These are phyloP conservation scores for Geotrichum fermentans DNA, from an alignment of 1,139 yeast genomes.

Conservation along the genomic window DNA sequence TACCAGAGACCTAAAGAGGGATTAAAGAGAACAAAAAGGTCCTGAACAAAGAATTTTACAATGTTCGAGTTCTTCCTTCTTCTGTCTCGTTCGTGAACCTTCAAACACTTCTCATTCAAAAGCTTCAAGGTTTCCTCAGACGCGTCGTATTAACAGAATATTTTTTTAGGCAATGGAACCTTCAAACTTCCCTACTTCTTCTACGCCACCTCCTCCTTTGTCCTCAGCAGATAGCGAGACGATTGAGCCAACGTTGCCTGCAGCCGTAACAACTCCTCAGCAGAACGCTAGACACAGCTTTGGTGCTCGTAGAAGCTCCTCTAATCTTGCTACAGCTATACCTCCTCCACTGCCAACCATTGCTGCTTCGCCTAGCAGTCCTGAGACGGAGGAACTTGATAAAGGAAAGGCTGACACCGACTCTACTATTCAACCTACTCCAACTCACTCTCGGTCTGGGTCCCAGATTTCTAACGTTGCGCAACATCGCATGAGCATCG, in stretches of 20 bases:
- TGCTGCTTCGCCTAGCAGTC: slow-evolving; percentile 9
- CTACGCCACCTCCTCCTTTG: background rate
- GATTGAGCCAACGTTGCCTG: too few species aligned
- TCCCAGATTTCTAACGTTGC: background rate
- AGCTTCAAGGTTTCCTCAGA: too few species aligned
- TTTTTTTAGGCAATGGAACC: background rate
- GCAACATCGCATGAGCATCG: slow-evolving; percentile 17
- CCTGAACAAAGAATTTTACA: too few species aligned
- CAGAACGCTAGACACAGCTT: slow-evolving; percentile 1
- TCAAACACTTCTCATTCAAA: background rate
- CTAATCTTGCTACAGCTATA: slow-evolving; percentile 2
- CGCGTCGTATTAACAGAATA: slow-evolving; percentile 4
- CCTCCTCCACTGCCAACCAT: slow-evolving; percentile 7
- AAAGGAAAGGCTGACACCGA: too few species aligned
- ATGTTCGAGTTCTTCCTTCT: background rate
- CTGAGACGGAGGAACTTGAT: background rate
- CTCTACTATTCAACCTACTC: background rate
- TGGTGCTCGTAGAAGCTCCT: slow-evolving; percentile 3
- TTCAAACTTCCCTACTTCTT: background rate
- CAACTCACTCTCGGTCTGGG: background rate
- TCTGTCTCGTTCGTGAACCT: background rate
- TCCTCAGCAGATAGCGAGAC: too few species aligned
- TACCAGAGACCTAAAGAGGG: too few species aligned
- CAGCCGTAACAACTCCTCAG: background rate
- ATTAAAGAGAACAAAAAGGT: too few species aligned